These are phyloP conservation scores for Curvularia spicifera DNA, from an alignment of 2,329 filamentous ascomycete species.

Conservation along the genomic window DNA sequence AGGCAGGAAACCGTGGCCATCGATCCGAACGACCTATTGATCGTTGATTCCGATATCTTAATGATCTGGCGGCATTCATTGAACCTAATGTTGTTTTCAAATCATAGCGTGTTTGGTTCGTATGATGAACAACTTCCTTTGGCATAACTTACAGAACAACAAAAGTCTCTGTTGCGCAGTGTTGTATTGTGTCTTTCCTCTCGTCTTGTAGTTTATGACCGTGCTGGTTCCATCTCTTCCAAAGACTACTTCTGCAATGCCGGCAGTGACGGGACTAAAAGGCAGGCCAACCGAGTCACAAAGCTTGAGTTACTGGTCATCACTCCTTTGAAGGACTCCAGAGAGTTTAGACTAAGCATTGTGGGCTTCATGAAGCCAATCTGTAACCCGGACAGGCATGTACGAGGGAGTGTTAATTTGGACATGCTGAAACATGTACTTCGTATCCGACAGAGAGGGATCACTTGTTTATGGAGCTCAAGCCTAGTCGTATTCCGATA, in stretches of 20 bases:
- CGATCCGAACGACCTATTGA: neutral
- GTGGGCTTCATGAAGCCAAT: neutral
- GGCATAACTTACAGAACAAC: neutral
- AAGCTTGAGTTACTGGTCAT: neutral
- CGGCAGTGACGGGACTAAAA: neutral
- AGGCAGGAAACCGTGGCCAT: neutral
- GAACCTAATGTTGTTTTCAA: neutral
- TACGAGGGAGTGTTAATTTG: neutral
- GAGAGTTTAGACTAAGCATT: neutral
- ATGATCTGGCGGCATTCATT: neutral
- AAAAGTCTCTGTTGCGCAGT: neutral
- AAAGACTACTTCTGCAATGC: neutral
- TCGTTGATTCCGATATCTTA: neutral
- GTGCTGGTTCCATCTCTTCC: slow-evolving; percentile 1
- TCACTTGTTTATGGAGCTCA: neutral
- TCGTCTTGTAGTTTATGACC: neutral
- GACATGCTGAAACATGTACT: neutral
- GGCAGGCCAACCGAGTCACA: neutral
- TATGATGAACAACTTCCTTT: neutral
- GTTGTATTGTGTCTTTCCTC: neutral
- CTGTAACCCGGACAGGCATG: neutral
- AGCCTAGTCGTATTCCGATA: neutral
- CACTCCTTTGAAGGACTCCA: neutral
- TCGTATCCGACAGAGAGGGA: neutral
- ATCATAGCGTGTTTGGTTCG: neutral